Base-by-base conservation (phyloP, 2,329 filamentous ascomycete genomes). In the Beauveria australis region DNA sequence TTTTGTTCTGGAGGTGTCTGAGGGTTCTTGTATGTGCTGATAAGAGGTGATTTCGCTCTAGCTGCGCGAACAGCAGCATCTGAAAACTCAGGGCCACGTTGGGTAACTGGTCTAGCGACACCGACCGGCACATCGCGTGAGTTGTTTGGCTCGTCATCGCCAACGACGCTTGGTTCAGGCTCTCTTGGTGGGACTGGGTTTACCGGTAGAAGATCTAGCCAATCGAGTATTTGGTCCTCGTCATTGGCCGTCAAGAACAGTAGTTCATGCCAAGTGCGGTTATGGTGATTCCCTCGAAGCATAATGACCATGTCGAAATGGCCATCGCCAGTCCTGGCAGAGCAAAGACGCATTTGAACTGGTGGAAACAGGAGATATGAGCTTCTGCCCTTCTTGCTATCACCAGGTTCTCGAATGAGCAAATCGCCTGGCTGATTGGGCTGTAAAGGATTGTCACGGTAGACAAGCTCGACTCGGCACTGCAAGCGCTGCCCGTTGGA, bases 321-420 rank as follows among this genome's bases (percentile, higher is more conserved):
- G 43, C 76, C 72, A 43, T 92, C 87, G 14, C 92, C 92, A 62
- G 81, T 85, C 44, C 93, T 86, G 54, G 92, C 91, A 14, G 94
- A 97, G 22, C 96, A 81, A 63, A 84, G 81, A 41, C 81, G 79
- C 64, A 85, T 80, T 19, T 87, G 80, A n/a, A 97, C 80, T 1
- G 94, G 93, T n/a, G 92, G 89, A 68, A 99, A 96, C 0, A 99
- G 81, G 5, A 99, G 81, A 86, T 91, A 97, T 30, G 79, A 78
- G 58, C 86, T 84, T 16, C 88, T 86, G 6, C 82, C 81, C 57
- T 84, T 82, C 16, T 89, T 86, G 5, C 82, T 81, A 57, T 84
- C 83, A 49, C 92, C 91, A n/a, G 92, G 85, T 73, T 97, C 92
- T 66, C 93, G 92, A 61, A 99, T 88, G 24, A 99, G 82, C n/a